Base-by-base conservation (phyloP, 441 rosid species). In the Monsonia emarginata region DNA sequence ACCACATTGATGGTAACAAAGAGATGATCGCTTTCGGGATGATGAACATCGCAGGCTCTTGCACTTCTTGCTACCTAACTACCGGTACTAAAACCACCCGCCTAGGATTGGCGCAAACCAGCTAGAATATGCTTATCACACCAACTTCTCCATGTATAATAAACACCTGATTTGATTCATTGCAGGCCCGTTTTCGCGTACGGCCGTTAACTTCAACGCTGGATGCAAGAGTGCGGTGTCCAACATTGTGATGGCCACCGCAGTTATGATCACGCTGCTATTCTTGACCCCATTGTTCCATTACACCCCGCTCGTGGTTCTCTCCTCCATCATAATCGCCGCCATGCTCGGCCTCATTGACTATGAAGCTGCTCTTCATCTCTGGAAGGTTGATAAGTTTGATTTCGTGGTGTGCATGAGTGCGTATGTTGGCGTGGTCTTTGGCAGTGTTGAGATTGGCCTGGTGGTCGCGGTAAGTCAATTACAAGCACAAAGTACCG, bases 151-250 rank as follows among this genome's bases (percentile, higher is more conserved):
- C n/a, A n/a, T n/a, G n/a, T n/a, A n/a, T n/a, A n/a, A n/a, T n/a
- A n/a, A n/a, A n/a, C n/a, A n/a, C n/a, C n/a, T n/a, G n/a, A n/a
- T n/a, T n/a, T n/a, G n/a, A n/a, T n/a, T n/a, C n/a, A n/a, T 25
- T 40, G 32, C 83, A 90, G 98, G 96, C 2, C 98, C 98, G 13
- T 92, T 92, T 73, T 92, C 96, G 27, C 87, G 90, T 73, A 81
- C 96, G 0, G 96, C 98, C 0, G 96, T 92, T 71, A 92, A 92
- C 77, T 89, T 72, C 77, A 89, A 88, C 27, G 76, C 96, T 0
- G 95, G 98, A 3, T 77, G 88, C 63, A 80, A 63, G 66, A 84
- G 94, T 34, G 84, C 86, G 0, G 85, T 86, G 92, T 77, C 98
- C 2, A 89, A 92, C 64, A 52, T 89, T 1, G 86, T 92, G 7